Evolutionary conservation across 257 asterid genomes (phyloP), one percentile per base, ranked within the genome.

Genomic region (Oldenlandia corymbosa): DNA sequence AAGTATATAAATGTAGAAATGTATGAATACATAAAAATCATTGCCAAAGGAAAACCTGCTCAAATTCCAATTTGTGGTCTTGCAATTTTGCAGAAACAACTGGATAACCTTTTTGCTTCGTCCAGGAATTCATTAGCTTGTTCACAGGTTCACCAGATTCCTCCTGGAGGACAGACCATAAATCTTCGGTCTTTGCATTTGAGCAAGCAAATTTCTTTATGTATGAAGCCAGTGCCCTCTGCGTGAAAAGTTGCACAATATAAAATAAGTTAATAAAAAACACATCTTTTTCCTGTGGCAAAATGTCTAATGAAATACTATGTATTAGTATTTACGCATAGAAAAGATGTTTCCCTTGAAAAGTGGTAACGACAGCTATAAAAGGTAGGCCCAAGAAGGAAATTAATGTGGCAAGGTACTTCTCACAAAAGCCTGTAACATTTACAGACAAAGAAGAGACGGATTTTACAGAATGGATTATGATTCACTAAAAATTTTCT

Each of bases 81-180:
- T 81, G 78, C 80, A 81, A 70, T 66, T 82, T 79, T 76, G 83
- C 96, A 34, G 95, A 81, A 68, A 91, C 88, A 68, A 91, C 96
- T 34, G 98, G 96, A 75, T 88, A 91, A 46, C 96, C 98, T 71
- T 77, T 65, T 69, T 91, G 98, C 71, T 88, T 91, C 58, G 96
- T 91, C 98, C 98, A 91, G 62, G 96, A 80, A 73, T 78, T 79
- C 98, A 88, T 88, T 58, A 91, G 77, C 75, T 72, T 77, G 82
- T 88, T 91, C 73, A 91, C 98, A 20, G 95, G 98, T 74, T 91
- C 95, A 68, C 96, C 91, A 74, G 98, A 91, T 67, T 74, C 90
- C 72, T 88, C 88, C 80, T 91, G 60, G 61, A 91, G 96, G 72
- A 85, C 98, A 50, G 96, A 80, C 98, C 98, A 91, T 68, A 91